Evolutionary conservation across 805 yeast species (phyloP).

Genomic region (Metschnikowia amazonensis): DNA sequence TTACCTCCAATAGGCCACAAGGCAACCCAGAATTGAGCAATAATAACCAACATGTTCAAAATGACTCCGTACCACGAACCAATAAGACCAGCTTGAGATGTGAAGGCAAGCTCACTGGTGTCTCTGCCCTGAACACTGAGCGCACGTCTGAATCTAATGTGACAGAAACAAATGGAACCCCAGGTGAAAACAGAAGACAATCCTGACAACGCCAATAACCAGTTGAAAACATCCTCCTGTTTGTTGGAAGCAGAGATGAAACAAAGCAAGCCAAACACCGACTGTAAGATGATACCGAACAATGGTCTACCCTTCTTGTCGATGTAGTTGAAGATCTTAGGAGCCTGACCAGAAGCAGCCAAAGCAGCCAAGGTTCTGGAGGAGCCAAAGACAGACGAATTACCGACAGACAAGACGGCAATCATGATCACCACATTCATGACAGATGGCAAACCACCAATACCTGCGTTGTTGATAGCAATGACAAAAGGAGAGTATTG

Average conservation of each 20-base stretch:
- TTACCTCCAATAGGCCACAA: constrained; percentile 51
- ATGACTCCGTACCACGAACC: constrained; percentile 52
- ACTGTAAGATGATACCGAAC: constrained; percentile 32
- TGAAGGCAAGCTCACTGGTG: constrained; percentile 48
- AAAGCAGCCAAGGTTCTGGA: constrained; percentile 67
- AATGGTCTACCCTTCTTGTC: constrained; percentile 42
- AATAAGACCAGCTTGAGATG: constrained; percentile 47
- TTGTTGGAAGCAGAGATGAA: constrained; percentile 47
- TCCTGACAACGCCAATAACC: constrained; percentile 28
- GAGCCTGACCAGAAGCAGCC: constrained; percentile 69
- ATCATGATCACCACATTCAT: constrained; percentile 40
- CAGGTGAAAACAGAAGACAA: constrained; percentile 28
- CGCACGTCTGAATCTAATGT: constrained; percentile 27
- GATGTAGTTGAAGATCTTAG: constrained; percentile 43
- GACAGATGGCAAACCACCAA: constrained; percentile 39
- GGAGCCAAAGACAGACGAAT: constrained; percentile 69
- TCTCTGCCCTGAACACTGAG: constrained; percentile 22
- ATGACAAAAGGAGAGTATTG: constrained; percentile 39
- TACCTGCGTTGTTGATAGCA: constrained; percentile 40
- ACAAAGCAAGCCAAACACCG: constrained; percentile 54
- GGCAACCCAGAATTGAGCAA: constrained; percentile 67
- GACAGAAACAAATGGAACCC: constrained; percentile 25
- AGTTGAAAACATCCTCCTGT: constrained; percentile 22
- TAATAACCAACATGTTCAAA: constrained; percentile 47
- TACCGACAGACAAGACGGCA: constrained; percentile 51